Conservation (phyloP, 495 filamentous ascomycete species). For the Podospora bellae-mahoneyi region DNA sequence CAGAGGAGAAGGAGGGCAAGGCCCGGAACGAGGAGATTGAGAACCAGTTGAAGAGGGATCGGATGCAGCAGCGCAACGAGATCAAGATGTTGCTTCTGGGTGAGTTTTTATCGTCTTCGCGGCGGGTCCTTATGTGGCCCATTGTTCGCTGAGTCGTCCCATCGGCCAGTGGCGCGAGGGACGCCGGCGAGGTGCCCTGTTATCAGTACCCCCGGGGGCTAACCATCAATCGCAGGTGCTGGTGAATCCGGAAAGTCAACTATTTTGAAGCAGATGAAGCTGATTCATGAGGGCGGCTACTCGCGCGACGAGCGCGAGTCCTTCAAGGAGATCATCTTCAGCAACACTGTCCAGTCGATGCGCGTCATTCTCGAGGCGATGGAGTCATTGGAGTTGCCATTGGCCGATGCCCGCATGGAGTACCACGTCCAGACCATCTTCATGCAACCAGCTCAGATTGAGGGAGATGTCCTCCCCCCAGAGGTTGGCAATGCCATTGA, state of each 20-base stretch:
- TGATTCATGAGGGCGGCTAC: slow-evolving; percentile 79
- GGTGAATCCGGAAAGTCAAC: slow-evolving; percentile 99
- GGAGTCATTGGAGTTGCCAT: slow-evolving; percentile 85
- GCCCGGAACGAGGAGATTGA: slow-evolving; percentile 98
- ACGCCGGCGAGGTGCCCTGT: neutral
- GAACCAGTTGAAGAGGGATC: slow-evolving; percentile 93
- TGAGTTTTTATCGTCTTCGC: slow-evolving; percentile 44
- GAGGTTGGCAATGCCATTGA: slow-evolving; percentile 94
- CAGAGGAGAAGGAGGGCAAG: slow-evolving; percentile 99
- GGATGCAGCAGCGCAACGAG: slow-evolving; percentile 93
- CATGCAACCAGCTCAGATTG: slow-evolving; percentile 93
- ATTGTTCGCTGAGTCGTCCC: neutral
- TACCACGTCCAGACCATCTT: slow-evolving; percentile 95
- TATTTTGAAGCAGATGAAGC: slow-evolving; percentile 98
- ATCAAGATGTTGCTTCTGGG: slow-evolving; percentile 99
- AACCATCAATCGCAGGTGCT: slow-evolving; percentile 62
- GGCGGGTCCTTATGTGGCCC: neutral
- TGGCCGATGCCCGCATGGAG: slow-evolving; percentile 83
- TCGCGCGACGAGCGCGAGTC: slow-evolving; percentile 75
- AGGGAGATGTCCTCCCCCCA: slow-evolving; percentile 88
- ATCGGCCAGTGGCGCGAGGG: neutral
- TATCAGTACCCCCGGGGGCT: slow-evolving; percentile 8
- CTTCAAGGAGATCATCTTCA: slow-evolving; percentile 97
- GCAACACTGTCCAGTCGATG: slow-evolving; percentile 95
- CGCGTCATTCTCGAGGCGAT: slow-evolving; percentile 94